Evolutionary conservation across 192 early-diverging fungal genomes (phyloP).

Genomic region (Podochytrium sp.): DNA sequence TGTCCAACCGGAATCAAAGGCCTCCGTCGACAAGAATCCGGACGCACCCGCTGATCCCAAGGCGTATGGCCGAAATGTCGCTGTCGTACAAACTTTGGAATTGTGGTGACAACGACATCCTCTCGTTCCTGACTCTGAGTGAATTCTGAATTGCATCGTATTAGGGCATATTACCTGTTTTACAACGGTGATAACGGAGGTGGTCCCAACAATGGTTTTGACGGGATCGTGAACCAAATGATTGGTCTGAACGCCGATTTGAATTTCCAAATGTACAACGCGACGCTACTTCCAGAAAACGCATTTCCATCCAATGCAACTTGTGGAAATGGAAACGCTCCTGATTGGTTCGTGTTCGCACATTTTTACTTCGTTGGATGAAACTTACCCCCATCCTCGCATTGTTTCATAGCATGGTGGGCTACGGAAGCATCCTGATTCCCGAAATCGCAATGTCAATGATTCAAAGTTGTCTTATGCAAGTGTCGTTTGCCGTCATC

Average conservation of each 20-base stretch:
- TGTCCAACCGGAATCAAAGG: too few relatives aligned
- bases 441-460: not conserved
- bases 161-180: slow-evolving; percentile 27
- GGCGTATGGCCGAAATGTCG: not conserved
- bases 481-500: slow-evolving; percentile 1
- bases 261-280: slow-evolving; percentile 4
- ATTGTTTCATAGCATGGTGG: slow-evolving; percentile 25
- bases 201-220: slow-evolving; percentile 9
- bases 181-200: slow-evolving; percentile 31
- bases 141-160: not conserved
- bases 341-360: not conserved
- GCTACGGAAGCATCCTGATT: not conserved
- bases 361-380: not conserved
- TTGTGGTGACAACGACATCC: not conserved
- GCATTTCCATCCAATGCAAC: not conserved
- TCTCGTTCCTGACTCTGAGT: not conserved
- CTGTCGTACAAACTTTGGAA: not conserved
- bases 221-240: not conserved
- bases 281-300: not conserved
- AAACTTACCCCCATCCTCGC: not conserved
- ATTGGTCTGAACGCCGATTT: not conserved
- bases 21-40: too few relatives aligned
- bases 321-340: not conserved
- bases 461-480: not conserved
- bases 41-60: not conserved